Evolutionary conservation across 2,329 filamentous ascomycete genomes (phyloP).

Genomic region (Penicillium sp.): DNA sequence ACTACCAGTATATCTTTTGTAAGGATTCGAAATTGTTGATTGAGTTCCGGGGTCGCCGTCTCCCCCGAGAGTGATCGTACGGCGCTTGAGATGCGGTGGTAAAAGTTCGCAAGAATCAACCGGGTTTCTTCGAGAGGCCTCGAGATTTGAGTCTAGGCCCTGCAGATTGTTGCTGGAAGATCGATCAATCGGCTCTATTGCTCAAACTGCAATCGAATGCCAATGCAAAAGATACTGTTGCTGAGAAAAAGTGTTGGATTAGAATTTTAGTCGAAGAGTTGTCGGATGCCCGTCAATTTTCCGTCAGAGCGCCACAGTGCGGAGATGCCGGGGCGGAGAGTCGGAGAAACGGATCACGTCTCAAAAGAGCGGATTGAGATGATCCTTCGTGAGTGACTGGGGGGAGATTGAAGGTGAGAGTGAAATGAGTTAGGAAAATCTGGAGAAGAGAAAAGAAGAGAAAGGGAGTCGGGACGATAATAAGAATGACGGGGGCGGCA

Average conservation of each 20-base stretch:
- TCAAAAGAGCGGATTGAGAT: conserved; percentile 20
- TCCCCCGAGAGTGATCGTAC: conserved; percentile 46
- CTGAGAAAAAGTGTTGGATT: not conserved
- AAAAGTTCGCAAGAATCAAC: conserved; percentile 20
- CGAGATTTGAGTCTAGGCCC: conserved; percentile 16
- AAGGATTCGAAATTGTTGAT: conserved; percentile 5
- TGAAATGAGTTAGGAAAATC: conserved; percentile 5
- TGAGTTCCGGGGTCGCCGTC: conserved; percentile 44
- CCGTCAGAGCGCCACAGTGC: conserved; percentile 22
- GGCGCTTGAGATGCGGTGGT: conserved; percentile 34
- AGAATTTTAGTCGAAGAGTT: conserved; percentile 11
- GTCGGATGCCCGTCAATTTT: conserved; percentile 14
- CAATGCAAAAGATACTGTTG: conserved; percentile 6
- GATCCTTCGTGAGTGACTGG: conserved; percentile 5
- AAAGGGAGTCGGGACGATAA: conserved; percentile 26
- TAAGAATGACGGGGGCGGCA: conserved; percentile 31
- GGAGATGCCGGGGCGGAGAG: conserved; percentile 11
- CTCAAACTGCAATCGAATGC: conserved; percentile 20
- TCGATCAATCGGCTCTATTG: conserved; percentile 21
- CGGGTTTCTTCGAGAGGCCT: conserved; percentile 7
- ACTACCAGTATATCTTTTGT: conserved; percentile 15
- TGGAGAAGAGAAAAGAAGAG: conserved; percentile 13
- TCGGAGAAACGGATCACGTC: conserved; percentile 7
- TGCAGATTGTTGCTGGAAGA: conserved; percentile 20
- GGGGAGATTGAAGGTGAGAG: not conserved